Evolutionary conservation across 805 yeast species (phyloP).

Genomic region (Yarrowia hollandica): DNA sequence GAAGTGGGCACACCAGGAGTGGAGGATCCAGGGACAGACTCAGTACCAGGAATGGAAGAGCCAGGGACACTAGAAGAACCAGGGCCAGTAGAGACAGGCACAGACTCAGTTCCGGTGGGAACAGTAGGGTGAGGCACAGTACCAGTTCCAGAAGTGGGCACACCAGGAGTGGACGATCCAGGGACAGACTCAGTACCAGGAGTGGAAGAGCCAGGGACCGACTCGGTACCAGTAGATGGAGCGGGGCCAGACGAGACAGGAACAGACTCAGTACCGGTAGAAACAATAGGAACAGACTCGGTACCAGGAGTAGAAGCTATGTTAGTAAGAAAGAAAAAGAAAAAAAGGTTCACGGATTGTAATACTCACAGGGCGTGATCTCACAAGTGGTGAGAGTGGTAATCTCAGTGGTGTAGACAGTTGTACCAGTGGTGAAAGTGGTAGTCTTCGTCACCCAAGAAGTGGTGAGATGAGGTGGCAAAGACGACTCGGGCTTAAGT

Average conservation of each 20-base stretch:
- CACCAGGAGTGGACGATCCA: too few relatives aligned
- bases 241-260: not conserved
- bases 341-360: not conserved
- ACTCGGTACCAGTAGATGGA: not conserved
- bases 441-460: slow-evolving; percentile 1
- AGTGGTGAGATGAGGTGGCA: slow-evolving; percentile 6
- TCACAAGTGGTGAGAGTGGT: slow-evolving; percentile 5
- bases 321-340: not conserved
- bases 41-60: too few relatives aligned
- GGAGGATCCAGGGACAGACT: too few relatives aligned
- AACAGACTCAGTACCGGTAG: not conserved
- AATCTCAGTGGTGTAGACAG: slow-evolving; percentile 2
- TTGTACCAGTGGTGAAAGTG: not conserved
- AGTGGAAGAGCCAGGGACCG: not conserved
- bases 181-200: not conserved
- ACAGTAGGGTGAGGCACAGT: too few relatives aligned
- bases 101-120: too few relatives aligned
- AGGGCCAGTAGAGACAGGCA: too few relatives aligned
- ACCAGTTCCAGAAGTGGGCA: too few relatives aligned
- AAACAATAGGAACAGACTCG: too few relatives aligned
- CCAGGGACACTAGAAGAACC: too few relatives aligned
- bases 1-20: too few relatives aligned
- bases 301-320: not conserved
- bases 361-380: slow-evolving; percentile 1
- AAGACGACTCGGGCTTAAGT: not conserved